Base-by-base conservation (phyloP, 352 stramenopile genomes). In the Globisporangium nagaii region DNA sequence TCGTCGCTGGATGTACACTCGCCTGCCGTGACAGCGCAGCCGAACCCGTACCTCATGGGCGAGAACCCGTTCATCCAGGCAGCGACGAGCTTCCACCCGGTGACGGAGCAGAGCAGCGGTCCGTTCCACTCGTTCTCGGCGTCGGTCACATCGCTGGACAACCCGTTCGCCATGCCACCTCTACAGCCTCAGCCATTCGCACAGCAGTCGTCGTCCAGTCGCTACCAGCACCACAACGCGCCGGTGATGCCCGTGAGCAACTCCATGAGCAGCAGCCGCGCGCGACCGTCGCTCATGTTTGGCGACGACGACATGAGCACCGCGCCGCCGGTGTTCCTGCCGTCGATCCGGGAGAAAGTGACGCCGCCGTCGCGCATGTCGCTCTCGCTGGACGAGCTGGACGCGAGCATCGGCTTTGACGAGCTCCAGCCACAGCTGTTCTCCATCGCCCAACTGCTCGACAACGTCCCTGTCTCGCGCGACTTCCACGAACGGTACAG, bases 271-370 rank as follows among this genome's bases (percentile, higher is more conserved):
- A 52, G 34, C 22, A 42, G 34, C 1, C 67, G 62, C 3, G 59
- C 54, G 12, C 72, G 79, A 0, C 76, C 79, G 11, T 85, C 70
- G 46, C 66, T 90, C 10, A 54, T 89, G 63, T 87, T 88, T 52
- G 75, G 79, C 48, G 70, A 77, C 46, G 73, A 84, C 45, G 72
- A 66, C 9, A 49, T 86, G 22, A 76, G 62, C 22, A 73, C 53
- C 20, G 36, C 60, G 48, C 28, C 68, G 24, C 70, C 76, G 1
- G 65, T 79, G 49, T 84, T 85, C 52, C 54, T 90, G 32, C 73
- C 81, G 53, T 74, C 76, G 48, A 90, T 90, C 60, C 73, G 82
- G 42, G 79, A 90, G 35, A 85, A 85, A 41, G 56, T 58, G 19
- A 85, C 75, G 30, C 70, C 74, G 17, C 75, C 76, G n/a, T 71